Evolutionary conservation across 352 stramenopile genomes (phyloP), one percentile per base, ranked within the genome.

Genomic region (Globisporangium solare): DNA sequence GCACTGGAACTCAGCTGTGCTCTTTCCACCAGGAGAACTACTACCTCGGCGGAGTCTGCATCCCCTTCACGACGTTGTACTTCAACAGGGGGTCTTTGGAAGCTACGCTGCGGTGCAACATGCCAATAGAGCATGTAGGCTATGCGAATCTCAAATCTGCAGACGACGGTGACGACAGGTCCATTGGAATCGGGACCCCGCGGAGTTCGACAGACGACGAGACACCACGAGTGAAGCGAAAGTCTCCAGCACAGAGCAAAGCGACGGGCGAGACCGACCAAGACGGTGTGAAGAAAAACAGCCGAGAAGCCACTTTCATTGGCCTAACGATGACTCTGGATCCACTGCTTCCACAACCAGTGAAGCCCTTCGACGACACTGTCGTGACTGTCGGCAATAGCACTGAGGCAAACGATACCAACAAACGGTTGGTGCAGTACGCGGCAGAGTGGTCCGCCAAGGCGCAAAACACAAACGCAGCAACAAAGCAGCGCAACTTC

Each of bases 41-140:
- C 18, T 97, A 90, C 52, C 64, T 98, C 3, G 92, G 89, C 3
- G 73, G 68, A 8, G 56, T 97, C 6, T 73, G 83, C 46, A 75
- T 98, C 17, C 92, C 92, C 7, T 97, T 97, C 64, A 67, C 80
- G 51, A 95, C 91, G 17, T 67, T 98, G 0, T 96, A 95, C 54
- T 66, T 72, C 46, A 76, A 76, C 22, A 66, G 84, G 15, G 83
- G 92, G 18, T 66, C 70, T 4, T 51, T 98, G 7, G 86, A 97
- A 51, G 85, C 84, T 15, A 74, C 74, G 13, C 60, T 98, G 12
- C 84, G 85, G 0, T 89, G 95, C 31, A 66, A 89, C 10, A 86
- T 86, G 60, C 90, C 92, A 0, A 52, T 85, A 15, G 77, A 93
- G n/a, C 84, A 94, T 42, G 63, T 97, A 4, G 90, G 89, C 4